Base-by-base conservation (phyloP, 371 early-diverging fungal species). In the Mortierella sp. region DNA sequence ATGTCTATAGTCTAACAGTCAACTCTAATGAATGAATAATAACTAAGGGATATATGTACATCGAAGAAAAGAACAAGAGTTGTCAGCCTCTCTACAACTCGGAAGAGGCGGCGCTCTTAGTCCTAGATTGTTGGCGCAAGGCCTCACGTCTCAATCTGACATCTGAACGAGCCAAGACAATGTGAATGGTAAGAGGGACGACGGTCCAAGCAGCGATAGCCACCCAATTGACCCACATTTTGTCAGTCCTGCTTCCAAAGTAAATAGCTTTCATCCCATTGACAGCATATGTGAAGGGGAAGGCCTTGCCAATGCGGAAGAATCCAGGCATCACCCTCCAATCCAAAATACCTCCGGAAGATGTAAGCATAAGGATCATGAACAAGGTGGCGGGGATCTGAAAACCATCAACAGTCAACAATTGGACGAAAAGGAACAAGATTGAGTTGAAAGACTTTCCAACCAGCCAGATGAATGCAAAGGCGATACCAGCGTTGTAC, bases 211-310 rank as follows among this genome's bases (percentile, higher is more conserved):
- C 84, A 24, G 72, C 15, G 61, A 83, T 68, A 45, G 73, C 84
- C 53, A 83, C 36, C 78, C 84, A 83, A 64, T 83, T 83, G 70
- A 83, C 65, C 84, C 84, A 83, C 84, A 83, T 83, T 11, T 78
- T 24, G 22, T 79, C 58, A 3, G 57, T 40, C 36, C 70, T 16
- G 45, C 72, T 72, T 22, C 84, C 84, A 76, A 78, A 83, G 66
- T 78, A 83, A 45, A 83, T 75, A 19, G 70, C 16, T 8, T 74
- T 61, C 62, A 83, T 11, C 6, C 84, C 84, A 1, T 67, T 69
- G 24, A 79, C 79, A 11, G 58, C 84, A 53, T 83, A 83, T 1
- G 75, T 67, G 65, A 83, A 78, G 19, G 84, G 84, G 76, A 83
- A 83, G 16, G 67, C 69, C 21, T 60, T 62, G 15, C 84, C 84